Base-by-base conservation (phyloP, 495 filamentous ascomycete species). In the Elasticomyces elasticus region DNA sequence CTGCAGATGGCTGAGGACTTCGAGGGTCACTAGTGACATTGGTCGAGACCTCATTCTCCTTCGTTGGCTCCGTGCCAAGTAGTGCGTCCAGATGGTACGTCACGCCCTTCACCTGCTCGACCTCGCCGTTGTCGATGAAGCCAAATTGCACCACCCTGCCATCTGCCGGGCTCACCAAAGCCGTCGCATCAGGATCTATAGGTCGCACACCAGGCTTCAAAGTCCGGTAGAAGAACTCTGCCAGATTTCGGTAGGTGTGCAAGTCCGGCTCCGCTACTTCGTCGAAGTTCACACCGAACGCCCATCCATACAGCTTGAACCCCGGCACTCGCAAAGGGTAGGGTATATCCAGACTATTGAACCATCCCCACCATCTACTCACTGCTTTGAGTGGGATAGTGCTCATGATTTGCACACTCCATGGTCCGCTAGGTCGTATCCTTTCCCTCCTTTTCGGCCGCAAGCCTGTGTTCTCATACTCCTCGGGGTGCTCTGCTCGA, bases 101-200 rank as follows among this genome's bases (percentile, higher is more conserved):
- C 77, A 97, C 91, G 42, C 92, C 92, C 68, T 99, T 99, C 35
- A 97, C 91, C 67, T 97, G 92, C 68, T 97, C 92, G n/a, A 99
- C 90, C 60, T 95, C 85, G 26, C 90, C 91, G 46, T 85, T 78
- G 59, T 92, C 84, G 52, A 99, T 95, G 58, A 78, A 83, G 2
- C 92, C 92, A 62, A 88, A 97, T 64, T 97, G 92, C 15, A 99
- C 74, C 25, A 99, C 76, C 46, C 83, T 80, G 9, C 92, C 94
- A 68, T 99, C 92, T 13, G 94, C 79, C 12, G 92, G 92, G 0
- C 89, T 87, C 1, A 97, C 68, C 10, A 98, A 72, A 1, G 86
- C 83, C 58, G 81, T 82, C 1, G 78, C 79, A 61, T 89, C 84
- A 0, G 85, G 77, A 64, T 96, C 89, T 12, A 97, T 71, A 1